Evolutionary conservation across 2,329 filamentous ascomycete genomes (phyloP).

Genomic region (Akanthomyces uredinophilus): DNA sequence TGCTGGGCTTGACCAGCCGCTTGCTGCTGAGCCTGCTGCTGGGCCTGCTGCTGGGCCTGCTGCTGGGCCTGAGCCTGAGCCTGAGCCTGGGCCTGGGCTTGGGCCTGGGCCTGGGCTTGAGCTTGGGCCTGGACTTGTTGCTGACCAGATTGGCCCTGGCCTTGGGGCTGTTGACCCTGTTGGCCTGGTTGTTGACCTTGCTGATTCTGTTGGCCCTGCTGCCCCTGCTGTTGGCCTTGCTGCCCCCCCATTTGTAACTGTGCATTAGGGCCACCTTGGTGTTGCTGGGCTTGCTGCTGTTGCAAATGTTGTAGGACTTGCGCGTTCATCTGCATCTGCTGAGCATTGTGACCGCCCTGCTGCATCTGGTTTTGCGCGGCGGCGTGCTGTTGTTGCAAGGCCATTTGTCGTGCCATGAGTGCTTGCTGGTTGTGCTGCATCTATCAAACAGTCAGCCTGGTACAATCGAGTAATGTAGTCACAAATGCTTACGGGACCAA

Average conservation of each 20-base stretch:
- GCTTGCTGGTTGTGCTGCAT: conserved; percentile 24
- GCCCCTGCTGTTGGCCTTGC: conserved; percentile 17
- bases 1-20: conserved; percentile 27
- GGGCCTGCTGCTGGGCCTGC: conserved; percentile 20
- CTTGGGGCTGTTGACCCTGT: conserved; percentile 30
- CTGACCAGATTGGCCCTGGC: conserved; percentile 18
- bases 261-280: conserved; percentile 22
- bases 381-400: conserved; percentile 35
- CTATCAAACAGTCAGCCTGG: conserved; percentile 12
- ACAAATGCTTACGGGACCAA: conserved; percentile 36
- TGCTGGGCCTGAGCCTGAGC: conserved; percentile 21
- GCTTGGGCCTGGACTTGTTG: conserved; percentile 20
- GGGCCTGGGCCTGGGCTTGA: conserved; percentile 17
- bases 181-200: conserved; percentile 32
- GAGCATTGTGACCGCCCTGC: conserved; percentile 38
- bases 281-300: conserved; percentile 25
- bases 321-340: conserved; percentile 44
- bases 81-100: conserved; percentile 19
- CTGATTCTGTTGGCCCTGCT: conserved; percentile 27
- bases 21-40: conserved; percentile 29
- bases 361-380: conserved; percentile 28
- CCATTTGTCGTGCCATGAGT: conserved; percentile 40
- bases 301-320: conserved; percentile 42
- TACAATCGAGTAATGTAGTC: not conserved
- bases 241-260: conserved; percentile 18